Conservation (phyloP, 192 early-diverging fungal species). For the Coemansia sp. region DNA sequence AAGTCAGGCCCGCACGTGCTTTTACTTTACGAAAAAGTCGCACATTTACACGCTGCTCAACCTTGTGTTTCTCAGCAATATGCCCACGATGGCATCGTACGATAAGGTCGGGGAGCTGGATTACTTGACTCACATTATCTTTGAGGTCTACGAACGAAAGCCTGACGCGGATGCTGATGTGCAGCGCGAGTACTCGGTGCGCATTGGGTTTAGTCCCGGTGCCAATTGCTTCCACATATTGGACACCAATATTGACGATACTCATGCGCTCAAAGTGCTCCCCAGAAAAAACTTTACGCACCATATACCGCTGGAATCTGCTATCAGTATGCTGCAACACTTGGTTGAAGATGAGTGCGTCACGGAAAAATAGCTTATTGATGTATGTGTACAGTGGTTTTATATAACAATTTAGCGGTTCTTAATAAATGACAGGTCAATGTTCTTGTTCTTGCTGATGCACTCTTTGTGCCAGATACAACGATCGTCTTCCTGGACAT, state of each 20-base stretch:
- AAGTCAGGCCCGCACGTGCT: slow-evolving; percentile 57
- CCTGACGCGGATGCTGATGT: slow-evolving; percentile 45
- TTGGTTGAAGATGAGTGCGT: slow-evolving; percentile 50
- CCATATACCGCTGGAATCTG: slow-evolving; percentile 78
- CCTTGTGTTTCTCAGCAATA: slow-evolving; percentile 81
- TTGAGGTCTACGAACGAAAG: slow-evolving; percentile 91
- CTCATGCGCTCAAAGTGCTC: slow-evolving; percentile 81
- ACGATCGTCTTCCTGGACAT: slow-evolving; percentile 35
- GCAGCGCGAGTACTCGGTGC: slow-evolving; percentile 79
- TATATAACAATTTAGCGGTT: slow-evolving; percentile 23
- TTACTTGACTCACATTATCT: slow-evolving; percentile 96
- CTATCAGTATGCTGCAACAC: slow-evolving; percentile 58
- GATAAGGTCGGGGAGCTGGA: slow-evolving; percentile 83
- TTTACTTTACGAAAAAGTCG: slow-evolving; percentile 96
- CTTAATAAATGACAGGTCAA: slow-evolving; percentile 36
- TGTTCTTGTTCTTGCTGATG: slow-evolving; percentile 45
- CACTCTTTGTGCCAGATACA: slow-evolving; percentile 48
- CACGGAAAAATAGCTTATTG: too few species aligned
- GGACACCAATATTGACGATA: slow-evolving; percentile 78
- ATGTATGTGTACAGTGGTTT: too few species aligned
- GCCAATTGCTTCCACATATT: slow-evolving; percentile 88
- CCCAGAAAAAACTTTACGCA: slow-evolving; percentile 86
- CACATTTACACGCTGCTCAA: slow-evolving; percentile 94
- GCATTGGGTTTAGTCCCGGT: slow-evolving; percentile 87
- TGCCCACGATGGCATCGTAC: slow-evolving; percentile 69